Conservation (phyloP, 2,329 filamentous ascomycete species). For the Didymella exigua region DNA sequence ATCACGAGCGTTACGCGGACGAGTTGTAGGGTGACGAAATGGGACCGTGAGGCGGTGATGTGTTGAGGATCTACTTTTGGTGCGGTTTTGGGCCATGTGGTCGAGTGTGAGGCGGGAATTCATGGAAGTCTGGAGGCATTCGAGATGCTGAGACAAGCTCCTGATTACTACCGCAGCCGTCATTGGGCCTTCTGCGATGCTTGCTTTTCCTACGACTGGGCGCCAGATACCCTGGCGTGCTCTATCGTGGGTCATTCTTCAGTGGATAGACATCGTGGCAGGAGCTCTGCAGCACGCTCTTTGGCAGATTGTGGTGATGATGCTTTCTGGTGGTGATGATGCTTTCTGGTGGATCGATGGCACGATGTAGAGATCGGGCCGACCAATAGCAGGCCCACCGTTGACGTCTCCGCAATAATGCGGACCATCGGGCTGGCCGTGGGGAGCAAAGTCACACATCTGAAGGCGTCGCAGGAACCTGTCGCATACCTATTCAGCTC, state of each 20-base stretch:
- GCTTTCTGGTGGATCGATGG: neutral
- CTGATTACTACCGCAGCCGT: slow-evolving; percentile 19
- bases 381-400: slow-evolving; percentile 10
- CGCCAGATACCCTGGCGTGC: slow-evolving; percentile 14
- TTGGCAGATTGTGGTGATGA: neutral
- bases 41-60: neutral
- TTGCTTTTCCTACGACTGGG: slow-evolving; percentile 17
- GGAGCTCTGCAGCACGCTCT: neutral
- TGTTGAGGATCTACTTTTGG: too few species aligned
- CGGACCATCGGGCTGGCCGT: slow-evolving; percentile 2
- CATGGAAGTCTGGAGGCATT: neutral
- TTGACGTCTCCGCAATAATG: slow-evolving; percentile 13
- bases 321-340: neutral
- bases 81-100: neutral
- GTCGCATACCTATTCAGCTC: slow-evolving; percentile 1
- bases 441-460: neutral
- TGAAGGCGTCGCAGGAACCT: neutral
- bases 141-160: neutral
- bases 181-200: slow-evolving; percentile 17
- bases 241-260: neutral
- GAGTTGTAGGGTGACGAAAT: slow-evolving; percentile 31
- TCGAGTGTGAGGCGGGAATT: neutral
- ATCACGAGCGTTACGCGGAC: slow-evolving; percentile 43
- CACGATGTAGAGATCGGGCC: slow-evolving; percentile 3
- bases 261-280: neutral